A percentile compares a stretch with the other conserved stretches of the same genome.
phyloP scores from a whole-genome alignment of 2,329 filamentous ascomycete species.

The Calonectria henricotiae region DNA sequence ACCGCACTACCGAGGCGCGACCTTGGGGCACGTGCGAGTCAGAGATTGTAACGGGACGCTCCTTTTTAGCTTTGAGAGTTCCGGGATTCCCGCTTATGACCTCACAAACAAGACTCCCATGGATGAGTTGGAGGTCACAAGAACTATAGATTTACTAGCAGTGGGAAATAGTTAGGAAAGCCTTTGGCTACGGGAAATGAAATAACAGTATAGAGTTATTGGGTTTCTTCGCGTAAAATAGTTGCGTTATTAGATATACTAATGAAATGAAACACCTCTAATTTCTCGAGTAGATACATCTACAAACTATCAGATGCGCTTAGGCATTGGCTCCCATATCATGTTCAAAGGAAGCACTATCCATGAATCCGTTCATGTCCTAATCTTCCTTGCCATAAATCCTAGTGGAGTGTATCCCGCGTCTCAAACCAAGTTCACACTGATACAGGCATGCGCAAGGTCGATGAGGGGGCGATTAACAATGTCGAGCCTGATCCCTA shows the following conservation, averaged over 20 bases:
- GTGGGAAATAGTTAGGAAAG: not conserved
- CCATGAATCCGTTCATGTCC: too few species aligned
- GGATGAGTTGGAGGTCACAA: not conserved
- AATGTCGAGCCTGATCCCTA: too few species aligned
- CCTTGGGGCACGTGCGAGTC: constrained; percentile 29
- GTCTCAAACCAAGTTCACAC: too few species aligned
- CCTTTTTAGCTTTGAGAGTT: constrained; percentile 37
- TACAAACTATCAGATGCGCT: too few species aligned
- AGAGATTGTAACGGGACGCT: constrained; percentile 39
- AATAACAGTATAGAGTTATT: not conserved
- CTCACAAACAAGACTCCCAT: constrained; percentile 17
- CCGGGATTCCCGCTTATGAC: constrained; percentile 46
- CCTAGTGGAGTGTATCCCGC: too few species aligned
- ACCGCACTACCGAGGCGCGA: constrained; percentile 33
- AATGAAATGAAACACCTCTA: not conserved
- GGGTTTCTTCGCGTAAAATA: constrained; percentile 3
- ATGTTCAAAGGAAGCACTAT: not conserved
- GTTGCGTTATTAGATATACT: constrained; percentile 9
- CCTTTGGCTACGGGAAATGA: not conserved
- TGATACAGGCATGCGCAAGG: not conserved
- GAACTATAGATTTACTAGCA: not conserved
- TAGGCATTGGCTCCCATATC: not conserved
- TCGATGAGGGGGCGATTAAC: not conserved
- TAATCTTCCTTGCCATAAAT: too few species aligned
- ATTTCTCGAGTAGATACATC: not conserved